Evolutionary conservation across 2,329 filamentous ascomycete species (phyloP), one percentile per base, ranked within the genome.

Genomic region (Exophiala calicioides): DNA sequence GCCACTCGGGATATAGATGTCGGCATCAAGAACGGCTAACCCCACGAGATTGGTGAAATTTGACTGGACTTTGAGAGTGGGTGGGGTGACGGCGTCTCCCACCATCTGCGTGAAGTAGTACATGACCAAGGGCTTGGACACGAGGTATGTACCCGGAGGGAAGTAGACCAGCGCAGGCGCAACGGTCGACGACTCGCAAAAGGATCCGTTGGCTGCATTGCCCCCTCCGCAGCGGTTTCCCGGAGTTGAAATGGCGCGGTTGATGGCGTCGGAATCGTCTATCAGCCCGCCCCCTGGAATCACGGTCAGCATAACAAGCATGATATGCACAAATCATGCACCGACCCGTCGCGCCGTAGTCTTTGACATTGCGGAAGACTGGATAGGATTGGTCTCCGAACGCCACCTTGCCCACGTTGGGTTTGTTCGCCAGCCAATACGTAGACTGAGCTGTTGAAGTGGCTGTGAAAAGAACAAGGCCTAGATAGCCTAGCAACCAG

Each of bases 141-240:
- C 81, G 16, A 83, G 59, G 64, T 93, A 94, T 47, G 80, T 89
- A 49, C 88, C 88, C 12, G 85, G 73, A 37, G 88, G 89, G 72
- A 94, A 91, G 73, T 90, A 95, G 38, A 95, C 80, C 16, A 94
- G 70, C 20, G 86, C 89, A 1, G 88, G 88, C 2, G 81, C 79
- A 15, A 78, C 77, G 6, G 89, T 94, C 41, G 77, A 79, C 3
- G 87, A 90, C 61, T 89, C 83, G 63, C 89, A 95, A 31, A 52
- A 55, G 29, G 35, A 47, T 8, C 55, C 55, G 18, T 30, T 30
- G 16, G 32, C 41, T 12, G 44, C 39, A 44, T 57, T 49, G 55
- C 80, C 78, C 47, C 78, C 65, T 37, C 86, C 86, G 62, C 89
- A 95, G 32, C 89, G 85, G 57, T 76, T 74, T 23, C 86, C 86